Evolutionary conservation across 441 rosid species (phyloP).

Genomic region (Biscutella laevigata): DNA sequence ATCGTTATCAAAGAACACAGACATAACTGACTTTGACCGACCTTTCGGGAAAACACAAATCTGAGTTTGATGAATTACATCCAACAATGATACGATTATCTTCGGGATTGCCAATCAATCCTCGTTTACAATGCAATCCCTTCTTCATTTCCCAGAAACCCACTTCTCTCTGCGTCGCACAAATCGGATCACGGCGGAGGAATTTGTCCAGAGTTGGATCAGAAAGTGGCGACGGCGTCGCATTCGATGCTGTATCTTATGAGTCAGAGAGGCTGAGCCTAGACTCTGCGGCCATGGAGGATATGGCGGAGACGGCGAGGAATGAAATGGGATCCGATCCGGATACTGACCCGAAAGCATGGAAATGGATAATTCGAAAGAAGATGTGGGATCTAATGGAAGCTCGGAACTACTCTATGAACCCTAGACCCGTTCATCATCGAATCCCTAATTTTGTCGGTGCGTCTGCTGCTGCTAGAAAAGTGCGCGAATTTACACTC

Average conservation of each 20-base stretch:
- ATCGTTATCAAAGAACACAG: conserved; percentile 1
- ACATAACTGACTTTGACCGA: not conserved
- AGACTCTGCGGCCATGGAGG: conserved; percentile 55
- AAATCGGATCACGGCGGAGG: not conserved
- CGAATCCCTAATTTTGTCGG: conserved; percentile 86
- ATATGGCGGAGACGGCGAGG: conserved; percentile 61
- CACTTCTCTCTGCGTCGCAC: not conserved
- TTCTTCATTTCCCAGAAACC: not conserved
- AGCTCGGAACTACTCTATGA: conserved; percentile 54
- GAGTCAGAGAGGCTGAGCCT: conserved; percentile 56
- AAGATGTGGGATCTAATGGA: conserved; percentile 86
- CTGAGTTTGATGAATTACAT: too few relatives aligned
- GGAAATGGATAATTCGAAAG: conserved; percentile 86
- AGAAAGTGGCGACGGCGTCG: conserved; percentile 24
- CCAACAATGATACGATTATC: conserved; percentile 31
- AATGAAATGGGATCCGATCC: conserved; percentile 30
- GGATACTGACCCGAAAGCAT: conserved; percentile 58
- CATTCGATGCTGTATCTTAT: conserved; percentile 47
- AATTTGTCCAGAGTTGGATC: conserved; percentile 18
- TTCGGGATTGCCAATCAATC: conserved; percentile 16
- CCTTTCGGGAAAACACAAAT: too few relatives aligned
- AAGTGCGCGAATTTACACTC: conserved; percentile 20
- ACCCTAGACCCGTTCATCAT: conserved; percentile 82
- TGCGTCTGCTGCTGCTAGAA: conserved; percentile 55
- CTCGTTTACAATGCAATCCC: not conserved